Base-by-base conservation (phyloP, 2,329 filamentous ascomycete genomes). In the Fusarium hainanense region DNA sequence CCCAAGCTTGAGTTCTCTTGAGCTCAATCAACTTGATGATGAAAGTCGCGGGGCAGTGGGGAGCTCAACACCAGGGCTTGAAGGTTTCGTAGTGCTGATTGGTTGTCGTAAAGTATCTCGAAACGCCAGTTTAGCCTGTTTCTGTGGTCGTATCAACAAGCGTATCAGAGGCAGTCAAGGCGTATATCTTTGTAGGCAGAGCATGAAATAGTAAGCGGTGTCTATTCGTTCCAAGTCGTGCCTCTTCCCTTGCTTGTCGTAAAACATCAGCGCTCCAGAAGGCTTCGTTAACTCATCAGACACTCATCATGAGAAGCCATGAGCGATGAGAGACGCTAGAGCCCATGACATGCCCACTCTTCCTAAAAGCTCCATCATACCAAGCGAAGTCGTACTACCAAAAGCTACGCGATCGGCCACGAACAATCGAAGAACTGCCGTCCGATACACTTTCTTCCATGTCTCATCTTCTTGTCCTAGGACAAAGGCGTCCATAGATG, bases 401-500 rank as follows among this genome's bases (percentile, higher is more conserved):
- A 82, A 66, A 9, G 82, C 76, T 12, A 82, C 66, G 18, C 77
- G 76, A 50, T 86, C 80, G 7, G 84, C 82, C 16, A 85, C 49
- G 43, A 87, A 83, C 18, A 85, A 66, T 52, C 76, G 79, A 52
- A 82, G 54, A 11, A 85, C 77, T 4, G 79, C 70, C 5, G 73
- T 64, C 32, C 78, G 70, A 63, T 87, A 87, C 3, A 55, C 30
- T 23, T 37, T 69, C 71, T 76, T 78, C 28, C 74, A 63, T 30
- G 54, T 25, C 10, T 51, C 37, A 27, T 80, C 73, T 23, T 76
- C 76, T 41, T 77, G 70, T n/a, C 50, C 63, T 11, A 86, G 72
- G 7, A 86, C 79, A 63, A 81, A 86, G 14, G 79, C 83, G 66
- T 88, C 85, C 83, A 87, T 85, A 23, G 82, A 79, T 1, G 85